A percentile compares a stretch with the other conserved stretches of the same genome.
Conservation (phyloP, 2,329 filamentous ascomycete species). For the Aspergillus pseudotamarii region DNA sequence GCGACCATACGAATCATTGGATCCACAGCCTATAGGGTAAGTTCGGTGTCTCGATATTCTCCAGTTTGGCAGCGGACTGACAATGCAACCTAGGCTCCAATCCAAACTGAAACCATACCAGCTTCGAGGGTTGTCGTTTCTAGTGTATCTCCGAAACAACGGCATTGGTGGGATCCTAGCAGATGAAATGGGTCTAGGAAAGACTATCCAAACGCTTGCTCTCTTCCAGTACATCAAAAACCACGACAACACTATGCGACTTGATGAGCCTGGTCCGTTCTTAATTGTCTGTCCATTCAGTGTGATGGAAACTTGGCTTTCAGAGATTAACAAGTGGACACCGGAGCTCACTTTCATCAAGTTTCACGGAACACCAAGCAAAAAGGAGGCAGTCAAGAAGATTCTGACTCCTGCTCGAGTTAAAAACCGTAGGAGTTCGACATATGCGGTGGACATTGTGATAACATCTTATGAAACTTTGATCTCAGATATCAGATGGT, state of each 20-base stretch:
- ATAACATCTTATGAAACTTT: conserved; percentile 57
- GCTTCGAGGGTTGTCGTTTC: conserved; percentile 53
- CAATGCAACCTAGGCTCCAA: conserved; percentile 33
- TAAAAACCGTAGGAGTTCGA: background rate
- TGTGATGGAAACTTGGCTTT: conserved; percentile 54
- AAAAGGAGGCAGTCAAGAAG: conserved; percentile 37
- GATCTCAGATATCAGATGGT: conserved; percentile 50
- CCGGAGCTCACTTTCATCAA: conserved; percentile 47
- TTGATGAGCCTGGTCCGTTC: conserved; percentile 18
- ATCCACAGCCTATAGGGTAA: conserved; percentile 1
- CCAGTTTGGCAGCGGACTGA: background rate
- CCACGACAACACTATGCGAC: conserved; percentile 19
- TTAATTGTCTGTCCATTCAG: conserved; percentile 55
- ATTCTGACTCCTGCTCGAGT: conserved; percentile 13
- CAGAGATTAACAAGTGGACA: conserved; percentile 53
- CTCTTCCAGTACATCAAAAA: conserved; percentile 54
- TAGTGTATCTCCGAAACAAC: conserved; percentile 42
- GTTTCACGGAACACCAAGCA: conserved; percentile 50
- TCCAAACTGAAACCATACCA: conserved; percentile 58
- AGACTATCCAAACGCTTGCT: conserved; percentile 33
- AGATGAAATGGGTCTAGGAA: conserved; percentile 37
- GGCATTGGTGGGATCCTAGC: conserved; percentile 29
- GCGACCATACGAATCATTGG: background rate
- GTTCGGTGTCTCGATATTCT: background rate
- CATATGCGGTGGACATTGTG: conserved; percentile 31